These are phyloP conservation scores for Phaeolepiota aurea DNA, from an alignment of 768 basidiomycete species.

Conservation along the genomic window DNA sequence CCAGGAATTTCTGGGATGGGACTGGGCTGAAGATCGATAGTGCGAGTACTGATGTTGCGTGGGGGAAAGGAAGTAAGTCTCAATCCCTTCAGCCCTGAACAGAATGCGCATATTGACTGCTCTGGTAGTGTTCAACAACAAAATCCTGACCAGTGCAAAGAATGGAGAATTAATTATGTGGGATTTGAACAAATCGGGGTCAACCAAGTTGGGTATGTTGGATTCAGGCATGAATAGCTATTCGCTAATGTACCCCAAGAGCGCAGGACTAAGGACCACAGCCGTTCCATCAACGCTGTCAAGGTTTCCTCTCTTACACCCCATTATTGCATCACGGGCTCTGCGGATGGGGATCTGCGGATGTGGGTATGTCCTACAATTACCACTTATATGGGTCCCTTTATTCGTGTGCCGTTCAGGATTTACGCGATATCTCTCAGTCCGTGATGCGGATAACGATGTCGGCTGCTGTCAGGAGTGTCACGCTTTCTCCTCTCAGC, in stretches of 20 bases:
- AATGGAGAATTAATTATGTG: slow-evolving; percentile 82
- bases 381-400: no score
- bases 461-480: slow-evolving; percentile 57
- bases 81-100: background rate
- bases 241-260: slow-evolving; percentile 28
- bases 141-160: slow-evolving; percentile 71
- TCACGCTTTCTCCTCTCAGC: slow-evolving; percentile 61
- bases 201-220: slow-evolving; percentile 59
- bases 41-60: slow-evolving; percentile 73
- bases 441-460: slow-evolving; percentile 68
- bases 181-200: slow-evolving; percentile 63
- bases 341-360: slow-evolving; percentile 73
- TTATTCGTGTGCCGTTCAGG: no score
- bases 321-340: slow-evolving; percentile 71
- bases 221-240: background rate
- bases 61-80: slow-evolving; percentile 59
- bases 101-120: background rate
- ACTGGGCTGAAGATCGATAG: slow-evolving; percentile 75
- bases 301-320: slow-evolving; percentile 61
- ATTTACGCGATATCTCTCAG: slow-evolving; percentile 62
- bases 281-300: slow-evolving; percentile 63
- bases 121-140: slow-evolving; percentile 56
- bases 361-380: slow-evolving; percentile 53
- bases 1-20: slow-evolving; percentile 72
- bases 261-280: slow-evolving; percentile 58